Conservation (phyloP, 2,329 filamentous ascomycete species). For the Coniella lustricola region DNA sequence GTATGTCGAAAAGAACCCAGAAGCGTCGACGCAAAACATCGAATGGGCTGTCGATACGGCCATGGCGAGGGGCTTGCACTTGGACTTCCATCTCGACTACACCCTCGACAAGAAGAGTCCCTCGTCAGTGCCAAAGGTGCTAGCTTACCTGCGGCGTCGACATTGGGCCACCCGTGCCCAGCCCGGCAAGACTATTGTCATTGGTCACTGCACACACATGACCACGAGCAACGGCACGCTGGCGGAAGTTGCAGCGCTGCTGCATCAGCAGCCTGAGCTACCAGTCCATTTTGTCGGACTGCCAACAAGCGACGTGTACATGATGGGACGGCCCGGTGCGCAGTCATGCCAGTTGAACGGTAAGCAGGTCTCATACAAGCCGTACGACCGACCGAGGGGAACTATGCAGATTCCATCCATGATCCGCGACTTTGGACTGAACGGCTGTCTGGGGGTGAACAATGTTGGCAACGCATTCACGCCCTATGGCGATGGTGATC, state of each 20-base stretch:
- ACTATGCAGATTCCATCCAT: slow-evolving; percentile 56
- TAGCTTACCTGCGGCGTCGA: not conserved
- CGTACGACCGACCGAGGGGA: slow-evolving; percentile 38
- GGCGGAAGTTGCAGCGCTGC: slow-evolving; percentile 36
- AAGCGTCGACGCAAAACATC: slow-evolving; percentile 39
- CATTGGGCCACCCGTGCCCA: slow-evolving; percentile 38
- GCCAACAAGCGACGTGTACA: slow-evolving; percentile 65
- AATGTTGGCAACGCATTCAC: slow-evolving; percentile 73
- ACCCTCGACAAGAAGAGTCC: slow-evolving; percentile 40
- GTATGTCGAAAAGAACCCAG: slow-evolving; percentile 54
- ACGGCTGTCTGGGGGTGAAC: slow-evolving; percentile 58
- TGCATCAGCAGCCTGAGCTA: slow-evolving; percentile 36
- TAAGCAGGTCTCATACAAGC: not conserved
- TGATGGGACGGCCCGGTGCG: slow-evolving; percentile 55
- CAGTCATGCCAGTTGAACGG: too few species aligned
- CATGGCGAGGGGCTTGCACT: slow-evolving; percentile 41
- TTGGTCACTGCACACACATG: slow-evolving; percentile 64
- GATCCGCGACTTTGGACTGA: slow-evolving; percentile 50
- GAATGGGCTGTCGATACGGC: slow-evolving; percentile 54
- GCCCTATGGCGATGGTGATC: slow-evolving; percentile 61
- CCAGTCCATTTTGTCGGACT: slow-evolving; percentile 62
- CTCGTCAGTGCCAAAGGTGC: slow-evolving; percentile 40
- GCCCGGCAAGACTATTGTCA: slow-evolving; percentile 42
- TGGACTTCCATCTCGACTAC: slow-evolving; percentile 70
- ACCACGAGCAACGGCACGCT: slow-evolving; percentile 50